Evolutionary conservation across 2,329 filamentous ascomycete species (phyloP).

Genomic region (Talaromyces sp.): DNA sequence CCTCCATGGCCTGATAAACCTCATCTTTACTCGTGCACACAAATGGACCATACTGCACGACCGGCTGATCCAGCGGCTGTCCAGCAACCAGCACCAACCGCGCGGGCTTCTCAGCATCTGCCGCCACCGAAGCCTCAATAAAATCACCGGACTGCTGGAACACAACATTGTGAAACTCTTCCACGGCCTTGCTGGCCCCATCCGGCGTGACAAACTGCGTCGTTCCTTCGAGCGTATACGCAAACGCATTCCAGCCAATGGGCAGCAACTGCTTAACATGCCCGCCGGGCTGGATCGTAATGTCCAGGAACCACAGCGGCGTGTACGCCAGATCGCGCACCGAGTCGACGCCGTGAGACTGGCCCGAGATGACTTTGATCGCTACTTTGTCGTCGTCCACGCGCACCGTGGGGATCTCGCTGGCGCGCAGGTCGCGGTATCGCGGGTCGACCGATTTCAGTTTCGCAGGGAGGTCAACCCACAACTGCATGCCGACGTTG

Average conservation of each 20-base stretch:
- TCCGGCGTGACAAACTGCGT: constrained; percentile 55
- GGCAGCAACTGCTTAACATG: constrained; percentile 71
- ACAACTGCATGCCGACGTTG: constrained; percentile 87
- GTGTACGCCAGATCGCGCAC: constrained; percentile 91
- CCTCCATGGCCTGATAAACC: constrained; percentile 69
- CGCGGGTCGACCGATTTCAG: constrained; percentile 87
- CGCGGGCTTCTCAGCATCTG: constrained; percentile 53
- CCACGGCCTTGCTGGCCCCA: constrained; percentile 22
- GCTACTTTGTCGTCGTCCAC: constrained; percentile 67
- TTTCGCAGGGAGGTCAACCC: constrained; percentile 81
- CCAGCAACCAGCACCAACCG: constrained; percentile 66
- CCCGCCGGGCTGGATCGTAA: constrained; percentile 74
- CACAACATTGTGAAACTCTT: constrained; percentile 79
- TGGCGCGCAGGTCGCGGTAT: constrained; percentile 76
- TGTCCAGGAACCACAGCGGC: constrained; percentile 91
- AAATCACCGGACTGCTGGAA: constrained; percentile 76
- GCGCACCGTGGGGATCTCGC: constrained; percentile 72
- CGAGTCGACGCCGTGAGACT: constrained; percentile 76
- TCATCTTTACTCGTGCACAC: constrained; percentile 69
- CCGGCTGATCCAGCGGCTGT: constrained; percentile 70
- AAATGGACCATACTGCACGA: constrained; percentile 82
- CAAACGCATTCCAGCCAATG: constrained; percentile 81
- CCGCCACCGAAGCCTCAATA: constrained; percentile 65
- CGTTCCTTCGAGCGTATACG: constrained; percentile 74
- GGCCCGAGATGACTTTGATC: constrained; percentile 87